phyloP scores from a whole-genome alignment of 371 early-diverging fungal genomes.

The Apophysomyces elegans region DNA sequence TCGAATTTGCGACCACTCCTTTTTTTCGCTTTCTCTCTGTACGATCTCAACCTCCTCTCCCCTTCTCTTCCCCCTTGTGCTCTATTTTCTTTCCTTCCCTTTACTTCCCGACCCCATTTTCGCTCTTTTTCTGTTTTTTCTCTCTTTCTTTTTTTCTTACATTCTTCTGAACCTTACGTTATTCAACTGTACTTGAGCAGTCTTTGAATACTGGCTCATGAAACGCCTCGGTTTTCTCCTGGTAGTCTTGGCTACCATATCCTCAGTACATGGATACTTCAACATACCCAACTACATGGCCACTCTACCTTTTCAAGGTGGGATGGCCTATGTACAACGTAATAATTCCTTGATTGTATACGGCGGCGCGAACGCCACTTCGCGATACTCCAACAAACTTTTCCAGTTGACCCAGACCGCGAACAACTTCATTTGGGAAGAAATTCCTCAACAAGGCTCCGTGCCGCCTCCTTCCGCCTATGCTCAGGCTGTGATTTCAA shows the following conservation, averaged over 20 bases:
- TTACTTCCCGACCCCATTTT: not conserved
- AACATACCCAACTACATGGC: constrained; percentile 19
- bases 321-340: constrained; percentile 30
- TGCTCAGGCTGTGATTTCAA: constrained; percentile 24
- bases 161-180: not conserved
- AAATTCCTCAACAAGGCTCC: constrained; percentile 26
- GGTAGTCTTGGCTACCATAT: not conserved
- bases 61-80: not conserved
- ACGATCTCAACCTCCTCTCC: no score
- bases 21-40: no score
- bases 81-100: not conserved
- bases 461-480: constrained; percentile 18
- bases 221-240: constrained; percentile 6
- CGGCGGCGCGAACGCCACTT: constrained; percentile 36
- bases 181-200: not conserved
- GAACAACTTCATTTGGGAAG: constrained; percentile 24
- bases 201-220: constrained; percentile 3
- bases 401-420: constrained; percentile 27
- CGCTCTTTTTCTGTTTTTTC: not conserved
- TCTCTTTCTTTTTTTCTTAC: not conserved
- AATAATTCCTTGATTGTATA: constrained; percentile 35
- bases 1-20: no score
- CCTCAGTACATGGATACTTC: constrained; percentile 27
- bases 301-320: constrained; percentile 32
- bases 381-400: constrained; percentile 24